A percentile compares a stretch with the other conserved stretches of the same genome.
Conservation (phyloP, 2,329 filamentous ascomycete species). For the Graphiopsis chlorocephala region DNA sequence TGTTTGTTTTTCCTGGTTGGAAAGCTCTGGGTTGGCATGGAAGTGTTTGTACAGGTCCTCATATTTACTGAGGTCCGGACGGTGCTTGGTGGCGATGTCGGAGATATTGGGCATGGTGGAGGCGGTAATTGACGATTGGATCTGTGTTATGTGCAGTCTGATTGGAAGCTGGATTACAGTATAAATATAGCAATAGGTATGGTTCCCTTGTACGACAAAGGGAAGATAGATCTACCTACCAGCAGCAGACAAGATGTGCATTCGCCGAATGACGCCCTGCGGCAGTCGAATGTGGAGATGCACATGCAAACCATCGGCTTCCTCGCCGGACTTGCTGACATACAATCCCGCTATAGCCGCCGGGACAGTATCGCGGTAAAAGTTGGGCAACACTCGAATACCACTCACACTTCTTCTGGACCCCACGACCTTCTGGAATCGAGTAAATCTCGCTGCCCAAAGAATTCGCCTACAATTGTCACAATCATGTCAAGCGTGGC, state of each 20-base stretch:
- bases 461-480: slow-evolving; percentile 81
- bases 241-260: slow-evolving; percentile 3
- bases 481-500: slow-evolving; percentile 91
- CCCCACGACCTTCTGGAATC: slow-evolving; percentile 56
- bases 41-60: slow-evolving; percentile 58
- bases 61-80: slow-evolving; percentile 45
- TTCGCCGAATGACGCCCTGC: slow-evolving; percentile 1
- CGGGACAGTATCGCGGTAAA: neutral
- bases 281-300: neutral
- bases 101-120: slow-evolving; percentile 26
- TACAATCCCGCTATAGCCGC: slow-evolving; percentile 5
- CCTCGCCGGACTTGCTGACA: neutral
- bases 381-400: neutral
- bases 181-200: neutral
- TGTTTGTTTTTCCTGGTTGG: slow-evolving; percentile 54
- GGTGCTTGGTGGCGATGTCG: slow-evolving; percentile 31
- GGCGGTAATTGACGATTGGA: neutral
- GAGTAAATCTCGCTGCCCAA: slow-evolving; percentile 83
- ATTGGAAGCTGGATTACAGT: neutral
- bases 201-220: neutral
- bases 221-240: slow-evolving; percentile 5
- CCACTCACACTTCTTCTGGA: slow-evolving; percentile 10
- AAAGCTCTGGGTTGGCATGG: slow-evolving; percentile 59
- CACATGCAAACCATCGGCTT: slow-evolving; percentile 2
- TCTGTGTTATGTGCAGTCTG: neutral